These are phyloP conservation scores for Salvia splendens DNA, from an alignment of 257 asterid species.

Conservation along the genomic window DNA sequence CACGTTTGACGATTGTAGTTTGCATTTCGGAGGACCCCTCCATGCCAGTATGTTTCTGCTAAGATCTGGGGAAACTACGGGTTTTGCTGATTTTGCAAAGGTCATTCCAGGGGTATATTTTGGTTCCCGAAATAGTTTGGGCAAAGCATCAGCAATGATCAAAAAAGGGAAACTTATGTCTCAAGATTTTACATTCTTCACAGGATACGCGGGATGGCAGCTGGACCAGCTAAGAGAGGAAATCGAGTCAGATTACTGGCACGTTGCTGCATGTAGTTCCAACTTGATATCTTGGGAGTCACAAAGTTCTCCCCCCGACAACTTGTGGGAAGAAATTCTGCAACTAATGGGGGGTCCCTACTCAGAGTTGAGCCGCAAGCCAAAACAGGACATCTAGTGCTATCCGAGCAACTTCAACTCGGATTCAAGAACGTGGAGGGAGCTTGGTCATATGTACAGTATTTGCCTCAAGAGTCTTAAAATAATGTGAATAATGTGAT, in stretches of 20 bases:
- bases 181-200: constrained; percentile 80
- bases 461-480: constrained; percentile 26
- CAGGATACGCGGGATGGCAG: constrained; percentile 97
- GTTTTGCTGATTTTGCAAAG: constrained; percentile 62
- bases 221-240: constrained; percentile 81
- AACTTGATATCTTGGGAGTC: constrained; percentile 61
- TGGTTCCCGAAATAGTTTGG: constrained; percentile 82
- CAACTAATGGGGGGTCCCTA: constrained; percentile 95
- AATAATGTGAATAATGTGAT: constrained; percentile 32
- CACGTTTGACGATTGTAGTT: constrained; percentile 74
- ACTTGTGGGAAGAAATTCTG: constrained; percentile 88
- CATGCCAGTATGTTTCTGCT: constrained; percentile 84
- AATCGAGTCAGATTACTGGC: constrained; percentile 80
- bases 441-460: constrained; percentile 39
- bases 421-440: constrained; percentile 27
- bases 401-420: constrained; percentile 25
- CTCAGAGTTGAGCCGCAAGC: constrained; percentile 92
- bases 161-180: constrained; percentile 66
- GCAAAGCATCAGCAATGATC: constrained; percentile 69
- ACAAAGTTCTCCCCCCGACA: constrained; percentile 52
- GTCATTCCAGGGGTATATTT: constrained; percentile 75
- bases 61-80: constrained; percentile 51
- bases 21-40: constrained; percentile 97
- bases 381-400: constrained; percentile 77
- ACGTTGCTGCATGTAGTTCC: constrained; percentile 85